A percentile compares a stretch with the other conserved stretches of the same genome.
Evolutionary conservation across 2,329 filamentous ascomycete species (phyloP).

Genomic region (Aspergillus cejpii): DNA sequence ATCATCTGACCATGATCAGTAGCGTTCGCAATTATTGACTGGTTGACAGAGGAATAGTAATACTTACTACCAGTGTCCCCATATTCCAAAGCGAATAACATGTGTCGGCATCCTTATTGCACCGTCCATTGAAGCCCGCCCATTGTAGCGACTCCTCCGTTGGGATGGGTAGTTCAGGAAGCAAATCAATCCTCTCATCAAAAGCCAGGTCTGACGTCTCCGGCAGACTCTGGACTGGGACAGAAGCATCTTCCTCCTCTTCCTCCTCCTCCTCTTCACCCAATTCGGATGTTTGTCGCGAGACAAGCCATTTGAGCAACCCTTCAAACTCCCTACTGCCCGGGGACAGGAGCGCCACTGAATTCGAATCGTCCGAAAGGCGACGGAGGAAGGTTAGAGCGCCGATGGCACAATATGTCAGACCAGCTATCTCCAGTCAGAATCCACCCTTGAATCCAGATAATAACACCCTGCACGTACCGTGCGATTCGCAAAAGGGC

Average conservation of each 20-base stretch:
- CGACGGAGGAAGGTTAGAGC: slow-evolving; percentile 69
- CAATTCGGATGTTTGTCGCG: slow-evolving; percentile 58
- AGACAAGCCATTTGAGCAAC: slow-evolving; percentile 53
- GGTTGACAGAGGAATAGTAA: not conserved
- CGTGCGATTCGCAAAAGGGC: slow-evolving; percentile 74
- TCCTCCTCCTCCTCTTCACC: slow-evolving; percentile 42
- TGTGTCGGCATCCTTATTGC: slow-evolving; percentile 87
- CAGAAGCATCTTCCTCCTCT: slow-evolving; percentile 35
- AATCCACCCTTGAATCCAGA: slow-evolving; percentile 5
- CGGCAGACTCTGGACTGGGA: slow-evolving; percentile 5
- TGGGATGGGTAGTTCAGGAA: slow-evolving; percentile 23
- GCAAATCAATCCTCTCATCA: slow-evolving; percentile 22
- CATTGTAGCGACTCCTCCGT: slow-evolving; percentile 39
- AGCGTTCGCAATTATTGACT: slow-evolving; percentile 2
- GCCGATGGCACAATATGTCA: slow-evolving; percentile 80
- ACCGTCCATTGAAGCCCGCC: slow-evolving; percentile 80
- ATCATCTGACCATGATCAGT: slow-evolving; percentile 49
- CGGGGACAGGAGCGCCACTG: slow-evolving; percentile 22
- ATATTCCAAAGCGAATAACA: slow-evolving; percentile 94
- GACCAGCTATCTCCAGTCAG: slow-evolving; percentile 57
- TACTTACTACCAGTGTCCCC: slow-evolving; percentile 51
- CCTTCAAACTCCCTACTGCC: slow-evolving; percentile 29
- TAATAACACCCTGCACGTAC: slow-evolving; percentile 41
- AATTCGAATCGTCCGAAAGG: slow-evolving; percentile 38
- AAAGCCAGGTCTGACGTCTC: slow-evolving; percentile 11